Conservation (phyloP, 306 rosid genomes). For the Lathyrus aphaca region DNA sequence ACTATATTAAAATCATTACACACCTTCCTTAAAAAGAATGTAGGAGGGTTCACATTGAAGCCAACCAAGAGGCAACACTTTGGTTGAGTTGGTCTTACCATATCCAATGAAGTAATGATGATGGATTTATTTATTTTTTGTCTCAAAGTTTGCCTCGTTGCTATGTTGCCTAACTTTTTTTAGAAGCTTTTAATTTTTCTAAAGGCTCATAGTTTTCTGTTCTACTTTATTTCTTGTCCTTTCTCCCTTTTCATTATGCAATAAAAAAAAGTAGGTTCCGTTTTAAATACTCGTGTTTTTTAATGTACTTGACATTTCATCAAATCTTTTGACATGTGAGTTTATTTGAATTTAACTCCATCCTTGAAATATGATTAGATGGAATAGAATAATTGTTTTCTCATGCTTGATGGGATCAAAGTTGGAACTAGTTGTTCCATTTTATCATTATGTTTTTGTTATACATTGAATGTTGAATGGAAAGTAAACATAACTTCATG, state of each 20-base stretch:
- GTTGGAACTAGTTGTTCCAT: not conserved
- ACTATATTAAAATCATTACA: too few species aligned
- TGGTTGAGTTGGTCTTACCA: not conserved
- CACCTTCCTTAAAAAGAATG: not conserved
- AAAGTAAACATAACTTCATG: not conserved
- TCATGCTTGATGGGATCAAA: not conserved
- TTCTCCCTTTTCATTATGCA: too few species aligned
- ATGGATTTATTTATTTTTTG: not conserved
- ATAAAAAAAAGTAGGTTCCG: too few species aligned
- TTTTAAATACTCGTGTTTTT: too few species aligned
- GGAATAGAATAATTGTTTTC: not conserved
- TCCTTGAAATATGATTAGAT: not conserved
- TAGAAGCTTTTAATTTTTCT: not conserved
- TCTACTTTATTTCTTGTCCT: not conserved
- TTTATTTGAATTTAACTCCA: not conserved
- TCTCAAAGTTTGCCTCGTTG: not conserved
- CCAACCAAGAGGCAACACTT: not conserved
- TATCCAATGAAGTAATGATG: not conserved
- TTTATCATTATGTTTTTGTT: not conserved
- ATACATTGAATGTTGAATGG: constrained; percentile 2
- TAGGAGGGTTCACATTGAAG: not conserved
- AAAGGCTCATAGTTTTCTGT: not conserved
- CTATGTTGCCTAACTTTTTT: not conserved
- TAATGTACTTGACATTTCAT: not conserved
- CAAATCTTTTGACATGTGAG: not conserved